Evolutionary conservation across 2,329 filamentous ascomycete species (phyloP), one percentile per base, ranked within the genome.

Genomic region (Monosporascus sp.): DNA sequence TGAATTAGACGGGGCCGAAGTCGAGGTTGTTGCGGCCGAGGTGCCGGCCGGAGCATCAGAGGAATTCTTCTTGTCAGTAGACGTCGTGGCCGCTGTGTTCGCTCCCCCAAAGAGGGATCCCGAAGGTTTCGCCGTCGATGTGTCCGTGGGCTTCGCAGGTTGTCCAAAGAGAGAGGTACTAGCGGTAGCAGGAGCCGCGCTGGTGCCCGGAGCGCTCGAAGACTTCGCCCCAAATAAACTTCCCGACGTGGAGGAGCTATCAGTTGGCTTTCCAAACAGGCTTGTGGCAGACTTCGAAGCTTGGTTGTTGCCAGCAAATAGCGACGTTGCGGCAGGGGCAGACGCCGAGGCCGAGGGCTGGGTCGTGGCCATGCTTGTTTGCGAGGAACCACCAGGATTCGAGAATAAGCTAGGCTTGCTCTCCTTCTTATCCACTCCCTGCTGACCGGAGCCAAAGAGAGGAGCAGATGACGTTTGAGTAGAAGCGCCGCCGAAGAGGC

Each of bases 391-490:
- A 15, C 38, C 59, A 9, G 54, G 18, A 27, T 47, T 57, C 43
- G 39, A 38, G 50, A 66, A 66, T 43, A 67, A 43, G 49, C 51
- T 54, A 39, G 54, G 8, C 51, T 61, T 59, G 24, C 17, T 55
- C 38, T 61, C 59, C 52, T 60, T 63, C 35, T 61, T 63, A 6
- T 63, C 63, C 9, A 72, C 43, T 20, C 20, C 65, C 38, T 72
- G 67, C 62, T 75, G 76, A 18, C 68, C 61, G 50, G 56, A 50
- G 15, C 72, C 70, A 50, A 80, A 79, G 20, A 77, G 57, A 14
- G 27, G 27, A 31, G 27, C 5, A 9, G 67, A 63, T 50, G 58
- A n/a, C 22, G 56, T 54, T 48, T 63, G 54, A 4, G 61, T 20
- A 17, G 60, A 45, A 37, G 64, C 22, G 15, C 58, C 55, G 11